Conservation (phyloP, 495 filamentous ascomycete species). For the Delitschia confertaspora region DNA sequence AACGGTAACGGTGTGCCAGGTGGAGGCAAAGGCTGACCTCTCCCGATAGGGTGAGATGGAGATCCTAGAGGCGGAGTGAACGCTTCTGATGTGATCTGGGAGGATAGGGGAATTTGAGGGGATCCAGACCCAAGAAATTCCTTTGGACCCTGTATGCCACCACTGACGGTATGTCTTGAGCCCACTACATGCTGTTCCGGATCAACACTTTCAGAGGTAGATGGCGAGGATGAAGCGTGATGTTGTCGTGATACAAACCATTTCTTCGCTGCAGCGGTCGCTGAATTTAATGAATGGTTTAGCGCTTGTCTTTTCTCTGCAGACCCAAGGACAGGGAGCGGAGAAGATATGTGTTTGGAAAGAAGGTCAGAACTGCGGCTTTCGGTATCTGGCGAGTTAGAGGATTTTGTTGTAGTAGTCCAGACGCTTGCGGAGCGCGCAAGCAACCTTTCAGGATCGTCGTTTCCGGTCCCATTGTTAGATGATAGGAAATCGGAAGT, state of each 20-base stretch:
- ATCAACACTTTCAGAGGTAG: background rate
- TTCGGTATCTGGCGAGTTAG: no score
- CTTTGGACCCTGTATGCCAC: no score
- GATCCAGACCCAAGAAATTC: no score
- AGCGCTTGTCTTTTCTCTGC: constrained; percentile 16
- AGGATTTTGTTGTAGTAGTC: no score
- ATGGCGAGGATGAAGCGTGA: background rate
- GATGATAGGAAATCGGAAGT: no score
- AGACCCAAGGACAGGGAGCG: constrained; percentile 1
- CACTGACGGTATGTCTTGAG: no score
- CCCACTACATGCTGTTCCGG: no score
- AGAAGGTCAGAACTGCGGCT: no score
- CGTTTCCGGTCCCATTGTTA: no score
- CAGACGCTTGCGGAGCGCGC: no score
- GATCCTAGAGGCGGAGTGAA: background rate
- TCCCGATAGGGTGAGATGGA: constrained; percentile 4
- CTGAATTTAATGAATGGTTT: constrained; percentile 24
- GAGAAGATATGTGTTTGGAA: constrained; percentile 4
- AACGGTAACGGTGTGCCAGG: constrained; percentile 10
- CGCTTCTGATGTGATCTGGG: no score
- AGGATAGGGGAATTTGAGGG: background rate
- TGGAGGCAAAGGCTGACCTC: constrained; percentile 15
- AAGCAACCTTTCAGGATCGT: no score
- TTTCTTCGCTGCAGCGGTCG: constrained; percentile 24
- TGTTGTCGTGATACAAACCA: constrained; percentile 21